Conservation (phyloP, 345 rosid species). For the Kernera saxatilis region DNA sequence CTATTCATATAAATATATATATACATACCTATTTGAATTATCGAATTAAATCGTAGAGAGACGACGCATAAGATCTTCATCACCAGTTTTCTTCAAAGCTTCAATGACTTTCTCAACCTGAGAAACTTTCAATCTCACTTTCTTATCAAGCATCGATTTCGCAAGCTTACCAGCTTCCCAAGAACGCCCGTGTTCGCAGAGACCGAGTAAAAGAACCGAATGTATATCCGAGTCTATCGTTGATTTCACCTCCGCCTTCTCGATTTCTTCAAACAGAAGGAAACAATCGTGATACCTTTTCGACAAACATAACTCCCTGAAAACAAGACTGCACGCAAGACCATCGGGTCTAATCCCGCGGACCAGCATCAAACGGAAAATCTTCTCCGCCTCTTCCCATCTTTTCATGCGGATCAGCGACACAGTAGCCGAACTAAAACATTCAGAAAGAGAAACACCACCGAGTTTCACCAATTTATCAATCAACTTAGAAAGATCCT, state of each 20-base stretch:
- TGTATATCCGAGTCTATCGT: constrained; percentile 59
- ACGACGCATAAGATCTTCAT: constrained; percentile 31
- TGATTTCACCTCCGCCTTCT: constrained; percentile 38
- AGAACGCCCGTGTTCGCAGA: constrained; percentile 38
- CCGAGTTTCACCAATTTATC: constrained; percentile 48
- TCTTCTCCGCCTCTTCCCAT: constrained; percentile 51
- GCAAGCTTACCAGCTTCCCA: constrained; percentile 62
- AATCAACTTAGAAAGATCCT: constrained; percentile 54
- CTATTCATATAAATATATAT: background rate
- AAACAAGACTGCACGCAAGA: constrained; percentile 55
- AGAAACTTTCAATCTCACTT: constrained; percentile 36
- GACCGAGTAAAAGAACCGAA: constrained; percentile 49
- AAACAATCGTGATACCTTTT: constrained; percentile 57
- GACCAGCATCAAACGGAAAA: constrained; percentile 45
- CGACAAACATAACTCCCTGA: constrained; percentile 50
- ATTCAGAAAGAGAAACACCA: constrained; percentile 53
- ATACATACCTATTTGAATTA: background rate
- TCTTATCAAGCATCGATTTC: constrained; percentile 46
- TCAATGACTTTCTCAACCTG: constrained; percentile 33
- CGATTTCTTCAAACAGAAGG: constrained; percentile 43
- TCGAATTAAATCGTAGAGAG: constrained; percentile 16
- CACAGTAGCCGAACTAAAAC: constrained; percentile 57
- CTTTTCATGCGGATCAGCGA: constrained; percentile 47
- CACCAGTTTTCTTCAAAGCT: constrained; percentile 39
- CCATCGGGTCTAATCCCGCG: constrained; percentile 60